Evolutionary conservation across 139 green algal species (phyloP).

Genomic region (Pleodorina starrii): DNA sequence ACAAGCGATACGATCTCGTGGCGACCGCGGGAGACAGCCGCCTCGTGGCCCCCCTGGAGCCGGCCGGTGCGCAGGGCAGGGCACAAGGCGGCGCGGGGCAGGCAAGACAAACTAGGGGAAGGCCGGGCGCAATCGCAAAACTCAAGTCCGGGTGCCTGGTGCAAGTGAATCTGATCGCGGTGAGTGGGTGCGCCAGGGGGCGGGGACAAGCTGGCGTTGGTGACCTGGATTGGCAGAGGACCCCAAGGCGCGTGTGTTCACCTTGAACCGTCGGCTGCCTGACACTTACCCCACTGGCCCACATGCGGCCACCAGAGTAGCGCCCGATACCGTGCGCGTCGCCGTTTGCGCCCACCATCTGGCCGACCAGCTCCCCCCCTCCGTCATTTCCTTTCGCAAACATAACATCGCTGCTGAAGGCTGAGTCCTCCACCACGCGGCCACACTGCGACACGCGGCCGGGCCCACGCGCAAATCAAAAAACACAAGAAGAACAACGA

Average conservation of each 20-base stretch:
- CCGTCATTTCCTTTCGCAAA: conserved; percentile 91
- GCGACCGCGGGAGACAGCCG: conserved; percentile 80
- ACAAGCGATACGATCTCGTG: conserved; percentile 85
- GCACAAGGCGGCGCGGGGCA: too few relatives aligned
- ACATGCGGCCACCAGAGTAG: conserved; percentile 82
- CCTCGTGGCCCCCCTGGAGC: conserved; percentile 85
- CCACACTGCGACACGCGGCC: conserved; percentile 82
- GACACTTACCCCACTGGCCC: conserved; percentile 73
- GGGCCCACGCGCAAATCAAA: too few relatives aligned
- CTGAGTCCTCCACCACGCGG: conserved; percentile 91
- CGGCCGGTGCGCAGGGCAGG: background rate
- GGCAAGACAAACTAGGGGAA: too few relatives aligned
- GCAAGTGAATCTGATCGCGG: too few relatives aligned
- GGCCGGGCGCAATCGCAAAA: too few relatives aligned
- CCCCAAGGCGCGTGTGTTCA: too few relatives aligned
- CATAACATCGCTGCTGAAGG: conserved; percentile 88
- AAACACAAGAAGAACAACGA: too few relatives aligned
- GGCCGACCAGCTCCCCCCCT: conserved; percentile 82
- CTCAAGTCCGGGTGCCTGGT: too few relatives aligned
- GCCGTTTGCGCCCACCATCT: conserved; percentile 85
- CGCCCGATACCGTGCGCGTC: conserved; percentile 71
- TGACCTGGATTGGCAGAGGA: too few relatives aligned
- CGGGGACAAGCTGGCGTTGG: too few relatives aligned
- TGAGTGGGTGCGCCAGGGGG: too few relatives aligned
- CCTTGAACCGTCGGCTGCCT: too few relatives aligned